Base-by-base conservation (phyloP, 768 basidiomycete species). In the Pleurotus giganteus region DNA sequence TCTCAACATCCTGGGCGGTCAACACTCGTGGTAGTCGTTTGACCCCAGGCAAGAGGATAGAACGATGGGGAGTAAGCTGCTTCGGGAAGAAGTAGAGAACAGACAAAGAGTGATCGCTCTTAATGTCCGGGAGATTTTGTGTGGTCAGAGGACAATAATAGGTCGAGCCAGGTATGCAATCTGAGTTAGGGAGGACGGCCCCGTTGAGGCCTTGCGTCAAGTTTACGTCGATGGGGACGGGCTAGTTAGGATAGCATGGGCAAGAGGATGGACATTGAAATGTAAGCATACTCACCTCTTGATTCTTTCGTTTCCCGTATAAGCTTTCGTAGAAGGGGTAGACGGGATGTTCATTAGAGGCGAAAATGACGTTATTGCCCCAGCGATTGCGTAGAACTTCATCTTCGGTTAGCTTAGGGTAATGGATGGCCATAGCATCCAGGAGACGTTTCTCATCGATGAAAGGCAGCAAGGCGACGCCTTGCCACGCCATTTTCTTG, bases 401-500 rank as follows among this genome's bases (percentile, higher is more conserved):
- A 8, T 89, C 91, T 55, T 91, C 88, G 0, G 81, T 82, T 42
- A 99, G 77, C 44, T 82, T 83, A 47, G 76, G 71, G 66, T 88
- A 88, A 58, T 74, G 78, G 11, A 76, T 67, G 6, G 76, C 81
- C 88, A 99, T 93, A 3, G 94, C 92, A 29, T 83, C 86, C 52
- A 98, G 73, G 23, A 99, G 72, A 29, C 94, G 82, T 53, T 79
- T 80, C 67, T 86, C 79, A 65, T 98, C 91, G 58, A 99, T 98
- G 76, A 98, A 99, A 0, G 97, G 95, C 19, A 99, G 76, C 7
- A 99, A 75, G 0, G 97, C 95, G 54, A 99, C 94, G 52, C 97
- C 97, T 70, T 99, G 96, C 97, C 97, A 99, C 5, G 91, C 80
- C 95, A 98, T 98, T 72, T 90, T 91, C 75, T 98, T 98, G 56